These are phyloP conservation scores for Hypoxylon lienhwacheense DNA, from an alignment of 495 filamentous ascomycete species.

Conservation along the genomic window DNA sequence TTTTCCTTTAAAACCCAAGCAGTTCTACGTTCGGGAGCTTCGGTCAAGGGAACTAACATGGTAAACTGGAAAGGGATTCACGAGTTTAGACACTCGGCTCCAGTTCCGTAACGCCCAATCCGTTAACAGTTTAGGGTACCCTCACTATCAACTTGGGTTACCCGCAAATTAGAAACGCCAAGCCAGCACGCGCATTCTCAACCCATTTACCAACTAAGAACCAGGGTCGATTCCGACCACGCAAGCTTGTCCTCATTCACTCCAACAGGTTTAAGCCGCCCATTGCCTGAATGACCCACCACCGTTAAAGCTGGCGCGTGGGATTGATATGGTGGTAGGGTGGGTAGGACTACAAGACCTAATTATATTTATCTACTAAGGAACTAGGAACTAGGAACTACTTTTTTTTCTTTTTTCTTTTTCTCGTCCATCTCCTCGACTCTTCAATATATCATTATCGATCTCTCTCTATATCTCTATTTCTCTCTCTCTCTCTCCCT, in stretches of 20 bases:
- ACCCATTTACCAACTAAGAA: conserved; percentile 16
- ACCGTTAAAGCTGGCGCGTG: conserved; percentile 23
- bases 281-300: conserved; percentile 33
- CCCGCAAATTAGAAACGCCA: conserved; percentile 39
- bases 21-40: conserved; percentile 7
- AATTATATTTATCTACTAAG: conserved; percentile 25
- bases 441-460: conserved; percentile 5
- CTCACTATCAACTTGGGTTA: conserved; percentile 33
- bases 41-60: conserved; percentile 14
- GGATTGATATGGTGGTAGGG: conserved; percentile 32
- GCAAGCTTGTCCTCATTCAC: conserved; percentile 30
- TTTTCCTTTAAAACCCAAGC: conserved; percentile 3
- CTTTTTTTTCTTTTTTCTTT: conserved; percentile 1
- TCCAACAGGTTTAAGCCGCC: conserved; percentile 14
- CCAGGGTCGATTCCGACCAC: conserved; percentile 26
- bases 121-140: conserved; percentile 18
- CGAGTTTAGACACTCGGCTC: conserved; percentile 24
- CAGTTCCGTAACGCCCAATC: conserved; percentile 22
- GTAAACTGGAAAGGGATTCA: conserved; percentile 18
- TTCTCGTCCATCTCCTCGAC: no score
- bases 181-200: conserved; percentile 32
- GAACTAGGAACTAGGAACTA: conserved; percentile 8
- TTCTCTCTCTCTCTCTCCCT: not conserved
- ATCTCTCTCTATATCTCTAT: not conserved
- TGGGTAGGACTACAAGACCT: conserved; percentile 29